Evolutionary conservation across 2,329 filamentous ascomycete genomes (phyloP), one percentile per base, ranked within the genome.

Genomic region (Ophiosphaerella herpotricha): DNA sequence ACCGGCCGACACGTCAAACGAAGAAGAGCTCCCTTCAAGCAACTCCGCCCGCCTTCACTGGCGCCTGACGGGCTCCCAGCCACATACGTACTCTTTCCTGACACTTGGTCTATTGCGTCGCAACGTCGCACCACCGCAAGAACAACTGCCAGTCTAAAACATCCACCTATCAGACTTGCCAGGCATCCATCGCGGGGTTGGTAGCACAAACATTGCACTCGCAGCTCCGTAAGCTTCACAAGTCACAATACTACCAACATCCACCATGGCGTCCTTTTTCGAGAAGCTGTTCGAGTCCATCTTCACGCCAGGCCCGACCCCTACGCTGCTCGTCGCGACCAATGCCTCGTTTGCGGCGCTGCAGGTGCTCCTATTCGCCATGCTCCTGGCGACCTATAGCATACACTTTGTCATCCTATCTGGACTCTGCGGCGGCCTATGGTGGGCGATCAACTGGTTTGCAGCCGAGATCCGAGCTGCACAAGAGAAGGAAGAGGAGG

Each of bases 361-460:
- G 14, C 94, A 97, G 74, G 52, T 88, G 55, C 80, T 96, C 36
- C 86, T 97, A 60, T 75, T 90, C 58, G 74, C 77, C 46, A 87
- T 99, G 55, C 83, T 97, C 44, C 53, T 91, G 60, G 87, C 85
- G 48, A 99, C 93, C 7, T 85, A 88, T 75, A 96, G 89, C 77
- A 82, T 96, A 57, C 94, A 97, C 80, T 96, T 97, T 68, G 72
- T 91, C 56, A 80, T 93, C 50, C 83, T 99, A 5, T 96, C 90
- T 11, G 66, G 86, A 50, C 79, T 99, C 8, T 90, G 85, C 57
- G 92, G 78, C 29, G 89, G 89, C 4, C 81, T 97, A 32, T 99
- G 94, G 94, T 91, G 84, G 78, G 85, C 89, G 49, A 92, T 97
- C 77, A 97, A 97, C 82, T 99, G 94, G 94, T 97, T 99, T 69